Evolutionary conservation across 208 protist species (phyloP), one percentile per base, ranked within the genome.

Genomic region (Hexamita inflata): DNA sequence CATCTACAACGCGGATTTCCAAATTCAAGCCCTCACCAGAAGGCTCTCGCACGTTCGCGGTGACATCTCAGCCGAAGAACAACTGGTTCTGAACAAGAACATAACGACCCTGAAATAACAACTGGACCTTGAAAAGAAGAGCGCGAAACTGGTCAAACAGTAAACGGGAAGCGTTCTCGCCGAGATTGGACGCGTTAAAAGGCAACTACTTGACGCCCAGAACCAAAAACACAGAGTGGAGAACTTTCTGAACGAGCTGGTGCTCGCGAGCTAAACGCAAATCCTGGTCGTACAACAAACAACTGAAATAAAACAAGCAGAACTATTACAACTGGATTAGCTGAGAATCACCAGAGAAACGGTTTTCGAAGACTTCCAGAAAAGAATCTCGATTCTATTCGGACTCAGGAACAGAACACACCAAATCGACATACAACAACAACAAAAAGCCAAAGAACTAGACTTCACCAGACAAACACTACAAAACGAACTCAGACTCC

Each of bases 1-100:
- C 38, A 70, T 70, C 15, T 70, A 70, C n/a, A 70, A 70, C 42
- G 64, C 64, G 42, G 64, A 70, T 49, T 70, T 42, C 64, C 11
- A 70, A 38, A 70, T 70, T 49, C 35, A 70, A 45, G 32, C 64
- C 4, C n/a, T 70, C 11, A 70, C 64, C 7, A 7, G 64, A 45
- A 70, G 42, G 35, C 64, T 70, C n/a, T 42, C 30, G 26, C 26
- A 42, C n/a, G 64, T 49, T 38, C 9, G 64, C 2, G 64, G 64
- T 45, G 64, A 70, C n/a, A n/a, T 42, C 42, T 70, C 64, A 40
- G 24, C 38, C 15, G 64, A 70, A 38, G 64, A 70, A 38, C 64
- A 42, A n/a, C 24, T 49, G 9, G 64, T 70, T 45, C 38, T 70
- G 9, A 70, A 70, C 4, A 40, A 45, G 38, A 70, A 70, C 38